Evolutionary conservation across 2,329 filamentous ascomycete species (phyloP), one percentile per base, ranked within the genome.

Genomic region (Clonostachys byssicola): DNA sequence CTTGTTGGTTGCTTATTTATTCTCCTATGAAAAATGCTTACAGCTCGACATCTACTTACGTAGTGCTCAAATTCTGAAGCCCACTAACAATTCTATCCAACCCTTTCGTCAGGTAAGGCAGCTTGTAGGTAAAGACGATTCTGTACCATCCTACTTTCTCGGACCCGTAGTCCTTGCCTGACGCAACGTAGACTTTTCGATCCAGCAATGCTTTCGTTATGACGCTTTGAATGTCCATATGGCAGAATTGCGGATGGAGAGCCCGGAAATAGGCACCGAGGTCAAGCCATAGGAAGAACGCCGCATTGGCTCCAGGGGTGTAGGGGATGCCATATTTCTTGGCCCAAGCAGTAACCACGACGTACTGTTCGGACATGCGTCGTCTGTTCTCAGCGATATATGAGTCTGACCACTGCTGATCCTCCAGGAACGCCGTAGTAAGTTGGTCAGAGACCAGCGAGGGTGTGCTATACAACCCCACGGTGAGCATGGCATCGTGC

Each of bases 251-350:
- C 6, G 44, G 49, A 36, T 58, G 54, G 2, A 49, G 50, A 39
- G 46, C 45, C n/a, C 42, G 47, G 30, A 62, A 68, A 12, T 51
- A 56, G n/a, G 55, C 54, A 3, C 66, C 63, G 2, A 82, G 60
- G 52, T 80, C 63, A 3, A 75, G 61, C 75, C 76, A 81, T 1
- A 81, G 54, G 53, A 80, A 81, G 54, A 81, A 80, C 0, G 70
- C 77, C 0, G 77, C 77, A 49, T 79, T 79, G 5, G 62, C 66
- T 0, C 74, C 74, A 0, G 65, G 58, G 0, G 70, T 63, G 51
- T 77, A 78, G 12, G 64, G 57, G 17, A 81, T 72, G 2, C 58
- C 57, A 14, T 74, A 60, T 5, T 60, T 51, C 14, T 57, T 58
- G 2, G 77, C 63, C 52, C 64, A 70, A 0, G 44, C 39, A 0